Percentiles rank a stretch among this genome's conserved stretches.
phyloP scores from a whole-genome alignment of 169 alveolate genomes.

The Cryptosporidium tyzzeri region DNA sequence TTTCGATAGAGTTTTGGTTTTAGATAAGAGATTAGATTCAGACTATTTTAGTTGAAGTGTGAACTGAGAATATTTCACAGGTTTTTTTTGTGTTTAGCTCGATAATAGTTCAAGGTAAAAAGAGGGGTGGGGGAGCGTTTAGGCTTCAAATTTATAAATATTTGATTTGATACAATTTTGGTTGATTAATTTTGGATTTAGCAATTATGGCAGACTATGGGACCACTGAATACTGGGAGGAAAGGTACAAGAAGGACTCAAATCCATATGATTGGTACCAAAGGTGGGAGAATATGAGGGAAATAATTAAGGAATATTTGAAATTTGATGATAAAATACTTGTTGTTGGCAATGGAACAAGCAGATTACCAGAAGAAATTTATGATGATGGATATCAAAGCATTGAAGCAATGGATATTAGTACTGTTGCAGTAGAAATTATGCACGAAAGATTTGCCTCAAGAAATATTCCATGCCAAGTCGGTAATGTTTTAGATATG shows the following conservation, averaged over 20 bases:
- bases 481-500: conserved; percentile 87
- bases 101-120: background rate
- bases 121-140: no score
- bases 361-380: conserved; percentile 91
- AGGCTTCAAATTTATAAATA: no score
- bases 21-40: background rate
- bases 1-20: background rate
- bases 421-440: conserved; percentile 47
- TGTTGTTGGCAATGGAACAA: conserved; percentile 92
- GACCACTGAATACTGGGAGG: conserved; percentile 91
- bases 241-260: conserved; percentile 91
- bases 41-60: background rate
- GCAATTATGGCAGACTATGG: conserved; percentile 86
- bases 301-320: conserved; percentile 84
- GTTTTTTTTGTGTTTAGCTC: background rate
- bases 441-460: conserved; percentile 75
- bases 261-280: conserved; percentile 95
- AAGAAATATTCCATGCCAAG: conserved; percentile 75
- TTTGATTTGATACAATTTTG: background rate
- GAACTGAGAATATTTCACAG: no score
- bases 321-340: conserved; percentile 84
- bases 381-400: conserved; percentile 90
- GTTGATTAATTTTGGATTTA: background rate
- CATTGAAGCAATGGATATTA: conserved; percentile 88
- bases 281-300: conserved; percentile 89